phyloP scores from a whole-genome alignment of 2,329 filamentous ascomycete genomes.

The Nectriaceae sp. region DNA sequence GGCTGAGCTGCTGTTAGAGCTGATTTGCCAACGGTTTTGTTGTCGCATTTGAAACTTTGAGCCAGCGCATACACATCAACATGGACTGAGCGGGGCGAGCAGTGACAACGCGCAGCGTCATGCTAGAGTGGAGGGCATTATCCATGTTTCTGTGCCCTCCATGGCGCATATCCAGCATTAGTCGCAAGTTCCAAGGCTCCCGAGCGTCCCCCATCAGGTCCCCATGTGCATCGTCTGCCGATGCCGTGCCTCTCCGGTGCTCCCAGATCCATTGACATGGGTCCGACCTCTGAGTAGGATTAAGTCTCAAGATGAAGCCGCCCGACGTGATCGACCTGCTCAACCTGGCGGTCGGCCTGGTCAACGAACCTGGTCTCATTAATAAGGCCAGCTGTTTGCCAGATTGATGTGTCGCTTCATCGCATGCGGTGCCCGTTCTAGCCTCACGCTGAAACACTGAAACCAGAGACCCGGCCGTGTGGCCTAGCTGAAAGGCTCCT shows the following conservation, averaged over 20 bases:
- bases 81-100: slow-evolving; percentile 20
- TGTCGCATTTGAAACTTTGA: slow-evolving; percentile 29
- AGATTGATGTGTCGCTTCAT: slow-evolving; percentile 9
- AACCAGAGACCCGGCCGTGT: slow-evolving; percentile 27
- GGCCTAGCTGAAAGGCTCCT: slow-evolving; percentile 24
- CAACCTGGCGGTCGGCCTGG: not conserved
- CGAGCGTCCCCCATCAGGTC: not conserved
- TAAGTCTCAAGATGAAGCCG: slow-evolving; percentile 6
- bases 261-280: slow-evolving; percentile 20
- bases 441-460: slow-evolving; percentile 32
- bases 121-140: slow-evolving; percentile 21
- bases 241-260: slow-evolving; percentile 16
- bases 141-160: not conserved
- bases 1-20: slow-evolving; percentile 26
- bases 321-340: not conserved
- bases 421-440: slow-evolving; percentile 21
- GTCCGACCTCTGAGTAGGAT: slow-evolving; percentile 14
- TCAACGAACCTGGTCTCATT: not conserved
- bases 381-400: not conserved
- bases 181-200: not conserved
- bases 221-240: slow-evolving; percentile 21
- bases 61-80: slow-evolving; percentile 25
- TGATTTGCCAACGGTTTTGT: slow-evolving; percentile 26
- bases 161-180: not conserved
- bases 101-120: slow-evolving; percentile 33